Conservation (phyloP, 306 rosid genomes). For the Amphicarpaea edgeworthii region DNA sequence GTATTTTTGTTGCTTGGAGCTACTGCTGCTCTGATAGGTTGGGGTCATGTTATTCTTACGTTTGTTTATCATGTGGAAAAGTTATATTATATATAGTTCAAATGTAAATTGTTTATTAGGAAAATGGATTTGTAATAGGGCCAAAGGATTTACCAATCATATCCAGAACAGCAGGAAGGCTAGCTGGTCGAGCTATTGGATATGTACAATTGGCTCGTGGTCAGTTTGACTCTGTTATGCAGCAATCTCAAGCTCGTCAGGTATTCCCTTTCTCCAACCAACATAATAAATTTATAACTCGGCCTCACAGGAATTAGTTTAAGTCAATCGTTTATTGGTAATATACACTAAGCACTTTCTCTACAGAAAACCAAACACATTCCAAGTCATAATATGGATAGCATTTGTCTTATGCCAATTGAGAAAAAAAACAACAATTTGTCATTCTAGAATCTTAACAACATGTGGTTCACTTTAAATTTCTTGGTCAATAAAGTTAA, state of each 20-base stretch:
- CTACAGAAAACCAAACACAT: not conserved
- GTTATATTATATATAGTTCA: conserved; percentile 14
- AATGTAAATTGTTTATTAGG: conserved; percentile 9
- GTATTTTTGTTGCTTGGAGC: conserved; percentile 55
- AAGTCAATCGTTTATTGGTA: not conserved
- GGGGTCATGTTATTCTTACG: conserved; percentile 13
- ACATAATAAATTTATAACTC: not conserved
- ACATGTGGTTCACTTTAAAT: conserved; percentile 26
- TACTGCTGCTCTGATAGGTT: conserved; percentile 53
- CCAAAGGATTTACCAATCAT: conserved; percentile 63
- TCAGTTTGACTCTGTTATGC: conserved; percentile 78
- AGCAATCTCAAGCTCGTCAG: conserved; percentile 91
- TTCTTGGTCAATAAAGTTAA: conserved; percentile 26
- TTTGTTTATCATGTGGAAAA: not conserved
- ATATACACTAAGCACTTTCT: not conserved
- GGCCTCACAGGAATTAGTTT: conserved; percentile 1
- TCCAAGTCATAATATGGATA: not conserved
- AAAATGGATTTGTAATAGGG: conserved; percentile 43
- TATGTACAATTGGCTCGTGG: conserved; percentile 94
- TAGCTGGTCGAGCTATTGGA: conserved; percentile 70
- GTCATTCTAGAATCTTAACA: conserved; percentile 16
- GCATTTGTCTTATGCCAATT: not conserved
- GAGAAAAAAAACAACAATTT: not conserved
- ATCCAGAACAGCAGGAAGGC: conserved; percentile 58
- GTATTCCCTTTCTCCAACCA: conserved; percentile 46